Evolutionary conservation across 1,284 basidiomycete species (phyloP).

Genomic region (Austroboletus niveus): DNA sequence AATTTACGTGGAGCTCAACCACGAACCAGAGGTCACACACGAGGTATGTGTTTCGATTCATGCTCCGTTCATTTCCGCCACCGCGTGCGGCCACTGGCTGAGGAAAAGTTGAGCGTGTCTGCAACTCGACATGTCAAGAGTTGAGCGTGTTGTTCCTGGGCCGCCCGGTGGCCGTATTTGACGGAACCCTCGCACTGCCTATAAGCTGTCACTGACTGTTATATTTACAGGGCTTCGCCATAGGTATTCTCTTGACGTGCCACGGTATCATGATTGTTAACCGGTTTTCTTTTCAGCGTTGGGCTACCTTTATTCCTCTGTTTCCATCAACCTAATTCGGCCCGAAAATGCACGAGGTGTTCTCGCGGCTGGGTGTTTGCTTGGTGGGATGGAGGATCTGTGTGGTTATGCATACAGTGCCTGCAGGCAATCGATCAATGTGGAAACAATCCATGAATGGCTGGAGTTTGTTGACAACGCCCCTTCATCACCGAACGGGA

Average conservation of each 20-base stretch:
- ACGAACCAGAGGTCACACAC: conserved; percentile 77
- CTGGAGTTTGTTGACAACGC: conserved; percentile 69
- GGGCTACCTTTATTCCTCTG: conserved; percentile 76
- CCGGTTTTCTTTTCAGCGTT: conserved; percentile 46
- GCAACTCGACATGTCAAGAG: conserved; percentile 18
- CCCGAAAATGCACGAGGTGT: conserved; percentile 79
- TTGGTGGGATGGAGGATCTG: conserved; percentile 83
- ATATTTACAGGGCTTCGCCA: conserved; percentile 60
- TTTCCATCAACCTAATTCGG: conserved; percentile 64
- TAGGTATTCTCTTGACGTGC: conserved; percentile 43
- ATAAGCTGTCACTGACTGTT: conserved; percentile 17
- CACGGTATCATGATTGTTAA: conserved; percentile 12
- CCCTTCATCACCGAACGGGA: conserved; percentile 52
- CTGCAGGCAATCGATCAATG: conserved; percentile 70
- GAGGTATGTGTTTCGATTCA: conserved; percentile 55
- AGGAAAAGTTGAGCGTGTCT: conserved; percentile 22
- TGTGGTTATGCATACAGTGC: conserved; percentile 75
- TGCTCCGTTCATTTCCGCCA: conserved; percentile 28
- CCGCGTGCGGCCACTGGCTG: conserved; percentile 21
- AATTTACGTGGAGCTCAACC: conserved; percentile 73
- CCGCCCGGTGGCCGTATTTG: conserved; percentile 20
- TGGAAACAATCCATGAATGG: conserved; percentile 73
- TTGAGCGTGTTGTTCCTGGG: conserved; percentile 11
- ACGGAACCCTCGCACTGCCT: conserved; percentile 11
- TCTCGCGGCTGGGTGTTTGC: conserved; percentile 76